Evolutionary conservation across 495 filamentous ascomycete genomes (phyloP), one percentile per base, ranked within the genome.

Genomic region (Pseudevernia furfuracea): DNA sequence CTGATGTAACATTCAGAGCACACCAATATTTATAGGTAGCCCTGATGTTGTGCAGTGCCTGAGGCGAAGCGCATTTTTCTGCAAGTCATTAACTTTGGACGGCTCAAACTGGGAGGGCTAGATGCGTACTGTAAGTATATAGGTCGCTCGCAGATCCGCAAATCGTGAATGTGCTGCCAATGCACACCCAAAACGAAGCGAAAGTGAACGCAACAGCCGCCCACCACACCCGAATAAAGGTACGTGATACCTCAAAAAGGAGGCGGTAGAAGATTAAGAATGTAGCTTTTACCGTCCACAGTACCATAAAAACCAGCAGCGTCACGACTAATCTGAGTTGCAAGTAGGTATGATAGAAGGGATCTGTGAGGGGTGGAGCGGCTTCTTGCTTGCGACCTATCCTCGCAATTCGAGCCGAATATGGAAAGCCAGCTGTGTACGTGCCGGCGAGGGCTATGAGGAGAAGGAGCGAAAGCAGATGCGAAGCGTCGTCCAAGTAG

Each of bases 1-100:
- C 64, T 23, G 64, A 61, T 14, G 44, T 17, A 32, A 62, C 64
- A 49, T 66, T 66, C n/a, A 66, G 58, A 39, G 64, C 64, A 61
- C 64, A 66, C 64, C 64, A 66, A 52, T 67, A 67, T 21, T 67
- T 59, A 46, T 67, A 59, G 28, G 60, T 67, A 23, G 61, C 60
- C 23, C 61, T 48, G n/a, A 62, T 67, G 53, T 56, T 38, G 36
- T 60, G 43, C 53, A 64, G 4, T 39, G 61, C 21, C n/a, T 67
- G 30, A 34, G 65, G 61, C 12, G 57, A 60, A 34, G 52, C 19
- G 52, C 60, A 64, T 36, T 53, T 60, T 52, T 64, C 60, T 64
- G 55, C 11, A 23, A 25, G 23, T 23, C 23, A 15, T 61, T 55
- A 62, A 34, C 15, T 3, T 12, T 44, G 3, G 3, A 46, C 30